Evolutionary conservation across 169 alveolate genomes (phyloP), one percentile per base, ranked within the genome.

Genomic region (Besnoitia besnoiti): DNA sequence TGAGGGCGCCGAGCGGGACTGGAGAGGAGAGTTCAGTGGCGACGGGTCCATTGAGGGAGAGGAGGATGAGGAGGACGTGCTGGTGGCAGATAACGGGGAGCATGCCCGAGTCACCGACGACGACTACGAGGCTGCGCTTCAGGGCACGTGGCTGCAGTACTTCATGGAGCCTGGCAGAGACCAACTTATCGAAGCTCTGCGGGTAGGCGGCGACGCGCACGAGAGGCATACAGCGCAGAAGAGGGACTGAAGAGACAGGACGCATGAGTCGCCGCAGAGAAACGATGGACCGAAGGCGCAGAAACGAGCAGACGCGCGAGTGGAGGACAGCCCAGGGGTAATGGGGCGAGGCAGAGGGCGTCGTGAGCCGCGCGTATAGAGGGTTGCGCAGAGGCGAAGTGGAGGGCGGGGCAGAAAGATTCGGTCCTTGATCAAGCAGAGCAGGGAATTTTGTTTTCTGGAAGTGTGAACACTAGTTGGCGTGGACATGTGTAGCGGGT

Each of bases 41-140:
- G n/a, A n/a, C n/a, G n/a, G n/a, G n/a, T n/a, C n/a, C n/a, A n/a
- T n/a, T n/a, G n/a, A n/a, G 59, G 59, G 79, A 62, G 79, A 62
- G 79, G 19, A 62, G 82, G n/a, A 55, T 5, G 67, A 55, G 3
- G 67, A 55, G 27, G 67, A 55, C 67, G 67, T 21, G 30, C n/a
- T n/a, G n/a, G 7, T 55, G 67, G 67, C 33, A 55, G 67, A 49
- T 7, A 49, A 55, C 12, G 27, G 24, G 24, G 67, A 55, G 30
- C n/a, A n/a, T 16, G 67, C 14, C 24, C 12, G 46, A 73, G 44
- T n/a, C 39, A 24, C 12, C 39, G 82, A 73, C 46, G 82, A 73
- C 82, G 82, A 73, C 82, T 73, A 73, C 24, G 82, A 73, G n/a
- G 82, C 82, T 2, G 82, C 82, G 39, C 82, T 73, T 30, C 82